A percentile compares a stretch with the other conserved stretches of the same genome.
phyloP scores from a whole-genome alignment of 2,329 filamentous ascomycete species.

The Aspergillus fumigatus region DNA sequence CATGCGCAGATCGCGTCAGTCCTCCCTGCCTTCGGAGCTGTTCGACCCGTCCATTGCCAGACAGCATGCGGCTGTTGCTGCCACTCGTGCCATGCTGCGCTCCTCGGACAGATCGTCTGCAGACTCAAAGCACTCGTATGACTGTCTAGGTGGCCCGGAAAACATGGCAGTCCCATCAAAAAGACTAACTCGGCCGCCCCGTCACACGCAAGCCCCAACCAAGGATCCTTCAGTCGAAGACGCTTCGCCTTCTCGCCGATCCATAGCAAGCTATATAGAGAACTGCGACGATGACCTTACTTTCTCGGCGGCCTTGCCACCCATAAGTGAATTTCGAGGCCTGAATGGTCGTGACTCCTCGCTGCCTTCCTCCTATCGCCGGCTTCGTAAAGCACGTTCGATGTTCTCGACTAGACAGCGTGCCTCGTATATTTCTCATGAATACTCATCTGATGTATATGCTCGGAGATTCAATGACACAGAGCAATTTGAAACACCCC shows the following conservation, averaged over 20 bases:
- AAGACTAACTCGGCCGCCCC: constrained; percentile 16
- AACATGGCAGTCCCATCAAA: constrained; percentile 22
- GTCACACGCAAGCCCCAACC: constrained; percentile 10
- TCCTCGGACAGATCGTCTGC: constrained; percentile 26
- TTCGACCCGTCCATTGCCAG: constrained; percentile 28
- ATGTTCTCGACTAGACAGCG: constrained; percentile 42
- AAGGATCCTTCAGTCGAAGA: constrained; percentile 6
- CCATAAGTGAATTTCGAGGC: constrained; percentile 29
- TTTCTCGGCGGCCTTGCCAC: constrained; percentile 19
- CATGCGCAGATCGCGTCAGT: constrained; percentile 26
- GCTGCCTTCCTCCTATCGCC: constrained; percentile 44
- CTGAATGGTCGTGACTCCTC: constrained; percentile 36
- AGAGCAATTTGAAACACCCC: constrained; percentile 5
- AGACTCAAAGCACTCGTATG: constrained; percentile 25
- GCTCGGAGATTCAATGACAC: constrained; percentile 4
- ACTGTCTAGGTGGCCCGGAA: constrained; percentile 25
- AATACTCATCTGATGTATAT: constrained; percentile 9
- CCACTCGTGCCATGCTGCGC: constrained; percentile 40
- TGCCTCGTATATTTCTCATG: constrained; percentile 18
- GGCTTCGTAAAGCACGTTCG: constrained; percentile 45
- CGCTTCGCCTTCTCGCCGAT: constrained; percentile 2
- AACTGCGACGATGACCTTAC: constrained; percentile 1
- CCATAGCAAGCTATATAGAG: background rate
- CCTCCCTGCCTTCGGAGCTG: constrained; percentile 18
- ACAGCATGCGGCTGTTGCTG: constrained; percentile 38